Evolutionary conservation across 1,284 basidiomycete genomes (phyloP).

Genomic region (Bondarzewia mesenterica): DNA sequence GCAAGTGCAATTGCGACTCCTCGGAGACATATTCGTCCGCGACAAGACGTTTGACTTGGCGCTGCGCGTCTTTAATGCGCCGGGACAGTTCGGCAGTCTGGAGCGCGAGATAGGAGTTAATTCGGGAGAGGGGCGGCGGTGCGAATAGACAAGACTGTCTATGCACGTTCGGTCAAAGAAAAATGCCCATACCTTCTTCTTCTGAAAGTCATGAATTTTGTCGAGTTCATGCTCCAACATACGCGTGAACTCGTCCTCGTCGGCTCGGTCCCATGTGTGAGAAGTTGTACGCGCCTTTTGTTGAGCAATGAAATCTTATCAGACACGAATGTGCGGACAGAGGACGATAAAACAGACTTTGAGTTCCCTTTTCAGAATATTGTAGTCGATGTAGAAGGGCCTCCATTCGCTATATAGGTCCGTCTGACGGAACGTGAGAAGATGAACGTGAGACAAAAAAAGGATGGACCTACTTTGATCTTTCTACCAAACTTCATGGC

Average conservation of each 20-base stretch:
- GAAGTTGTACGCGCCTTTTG: conserved; percentile 51
- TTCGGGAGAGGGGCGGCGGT: background rate
- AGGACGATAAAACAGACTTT: conserved; percentile 46
- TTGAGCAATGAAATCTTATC: background rate
- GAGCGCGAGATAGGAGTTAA: conserved; percentile 3
- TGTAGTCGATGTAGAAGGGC: conserved; percentile 87
- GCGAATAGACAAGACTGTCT: background rate
- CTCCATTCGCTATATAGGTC: conserved; percentile 87
- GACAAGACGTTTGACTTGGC: conserved; percentile 72
- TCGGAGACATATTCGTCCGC: conserved; percentile 34
- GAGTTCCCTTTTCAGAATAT: conserved; percentile 81
- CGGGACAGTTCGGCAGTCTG: conserved; percentile 79
- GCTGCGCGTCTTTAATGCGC: conserved; percentile 77
- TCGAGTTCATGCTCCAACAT: conserved; percentile 86
- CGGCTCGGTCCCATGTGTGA: conserved; percentile 62
- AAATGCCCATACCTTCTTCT: conserved; percentile 59
- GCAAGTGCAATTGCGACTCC: conserved; percentile 1
- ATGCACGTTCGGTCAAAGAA: background rate
- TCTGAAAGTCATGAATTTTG: conserved; percentile 96
- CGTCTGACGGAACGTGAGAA: conserved; percentile 45
- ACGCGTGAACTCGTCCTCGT: conserved; percentile 75
- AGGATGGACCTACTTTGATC: conserved; percentile 58
- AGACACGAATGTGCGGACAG: background rate
- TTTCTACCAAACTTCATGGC: conserved; percentile 86
- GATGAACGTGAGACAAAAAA: conserved; percentile 3